Evolutionary conservation across 192 early-diverging fungal species (phyloP).

Genomic region (Geranomyces variabilis): DNA sequence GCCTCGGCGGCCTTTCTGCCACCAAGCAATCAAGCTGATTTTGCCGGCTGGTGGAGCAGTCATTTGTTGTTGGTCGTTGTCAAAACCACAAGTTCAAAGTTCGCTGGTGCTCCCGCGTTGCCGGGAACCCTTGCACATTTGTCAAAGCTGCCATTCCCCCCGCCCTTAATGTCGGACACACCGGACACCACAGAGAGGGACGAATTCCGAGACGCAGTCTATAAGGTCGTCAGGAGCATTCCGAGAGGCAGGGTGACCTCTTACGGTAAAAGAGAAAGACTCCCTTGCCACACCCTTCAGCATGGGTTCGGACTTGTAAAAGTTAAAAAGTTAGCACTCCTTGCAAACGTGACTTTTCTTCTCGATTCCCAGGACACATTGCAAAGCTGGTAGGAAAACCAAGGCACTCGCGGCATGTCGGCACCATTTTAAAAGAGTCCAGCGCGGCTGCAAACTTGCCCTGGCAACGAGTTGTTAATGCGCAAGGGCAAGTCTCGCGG

Average conservation of each 20-base stretch:
- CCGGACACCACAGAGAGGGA: slow-evolving; percentile 9
- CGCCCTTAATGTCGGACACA: no score
- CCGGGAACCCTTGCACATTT: no score
- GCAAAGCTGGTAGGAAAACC: slow-evolving; percentile 2
- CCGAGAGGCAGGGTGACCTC: slow-evolving; percentile 17
- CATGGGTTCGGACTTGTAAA: no score
- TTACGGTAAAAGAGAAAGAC: no score
- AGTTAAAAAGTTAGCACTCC: neutral
- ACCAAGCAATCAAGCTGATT: no score
- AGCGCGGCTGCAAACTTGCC: neutral
- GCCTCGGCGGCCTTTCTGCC: no score
- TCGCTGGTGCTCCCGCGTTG: no score
- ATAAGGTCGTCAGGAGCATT: neutral
- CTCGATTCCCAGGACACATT: slow-evolving; percentile 12
- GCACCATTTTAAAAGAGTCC: neutral
- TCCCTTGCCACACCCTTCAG: no score
- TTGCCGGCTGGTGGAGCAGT: no score
- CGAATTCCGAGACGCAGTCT: slow-evolving; percentile 9
- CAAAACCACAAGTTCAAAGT: no score
- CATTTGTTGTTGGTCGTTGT: no score
- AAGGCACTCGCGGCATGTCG: slow-evolving; percentile 1
- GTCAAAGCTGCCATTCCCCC: no score
- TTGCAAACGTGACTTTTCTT: neutral
- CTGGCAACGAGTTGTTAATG: neutral
- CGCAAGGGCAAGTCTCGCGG: neutral